Conservation (phyloP, 1,284 basidiomycete species). For the Cystobasidiaceae sp. region DNA sequence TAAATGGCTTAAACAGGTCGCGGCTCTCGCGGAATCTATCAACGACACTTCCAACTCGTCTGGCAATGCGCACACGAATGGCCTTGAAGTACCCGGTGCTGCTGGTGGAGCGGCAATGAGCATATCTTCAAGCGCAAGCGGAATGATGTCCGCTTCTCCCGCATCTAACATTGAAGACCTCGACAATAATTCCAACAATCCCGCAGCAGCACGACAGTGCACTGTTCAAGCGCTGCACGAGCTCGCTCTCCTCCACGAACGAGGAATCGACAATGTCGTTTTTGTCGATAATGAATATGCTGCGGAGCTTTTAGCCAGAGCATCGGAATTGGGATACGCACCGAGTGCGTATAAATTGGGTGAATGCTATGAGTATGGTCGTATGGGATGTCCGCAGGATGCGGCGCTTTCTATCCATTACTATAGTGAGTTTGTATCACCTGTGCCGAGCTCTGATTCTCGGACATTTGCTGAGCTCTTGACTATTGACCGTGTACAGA, state of each 20-base stretch:
- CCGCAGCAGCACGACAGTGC: constrained; percentile 8
- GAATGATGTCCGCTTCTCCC: not conserved
- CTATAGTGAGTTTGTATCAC: constrained; percentile 62
- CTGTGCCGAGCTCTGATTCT: not conserved
- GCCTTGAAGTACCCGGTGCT: not conserved
- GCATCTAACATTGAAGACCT: not conserved
- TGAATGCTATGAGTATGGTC: constrained; percentile 98
- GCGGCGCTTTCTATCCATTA: constrained; percentile 96
- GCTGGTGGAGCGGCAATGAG: not conserved
- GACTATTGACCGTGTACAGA: no score
- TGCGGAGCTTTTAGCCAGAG: constrained; percentile 87
- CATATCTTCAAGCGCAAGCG: not conserved
- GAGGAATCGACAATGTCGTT: constrained; percentile 91
- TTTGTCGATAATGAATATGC: constrained; percentile 96
- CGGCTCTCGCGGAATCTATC: constrained; percentile 64
- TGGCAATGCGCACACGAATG: not conserved
- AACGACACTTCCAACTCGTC: not conserved
- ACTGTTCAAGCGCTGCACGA: constrained; percentile 89
- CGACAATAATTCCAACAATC: constrained; percentile 61
- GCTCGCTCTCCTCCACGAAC: constrained; percentile 88
- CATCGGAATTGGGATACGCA: constrained; percentile 90
- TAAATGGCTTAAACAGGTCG: constrained; percentile 95
- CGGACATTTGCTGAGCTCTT: not conserved
- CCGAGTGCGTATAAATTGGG: constrained; percentile 92
- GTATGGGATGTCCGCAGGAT: constrained; percentile 98